A percentile compares a stretch with the other conserved stretches of the same genome.
phyloP scores from a whole-genome alignment of 345 rosid species.

The Arabis alpina region DNA sequence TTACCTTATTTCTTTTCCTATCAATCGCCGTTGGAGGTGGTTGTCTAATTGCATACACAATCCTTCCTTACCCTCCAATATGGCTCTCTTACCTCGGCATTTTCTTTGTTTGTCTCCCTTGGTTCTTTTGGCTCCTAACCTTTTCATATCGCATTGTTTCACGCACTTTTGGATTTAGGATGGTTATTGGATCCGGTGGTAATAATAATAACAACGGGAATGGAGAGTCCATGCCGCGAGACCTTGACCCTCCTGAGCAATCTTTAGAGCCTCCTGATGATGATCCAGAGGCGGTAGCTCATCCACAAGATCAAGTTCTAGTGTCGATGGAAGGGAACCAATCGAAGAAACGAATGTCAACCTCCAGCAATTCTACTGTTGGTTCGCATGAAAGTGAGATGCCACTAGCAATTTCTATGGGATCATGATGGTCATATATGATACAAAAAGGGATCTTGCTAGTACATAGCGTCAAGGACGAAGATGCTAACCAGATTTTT shows the following conservation, averaged over 20 bases:
- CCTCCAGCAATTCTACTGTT: slow-evolving; percentile 40
- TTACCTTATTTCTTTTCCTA: slow-evolving; percentile 51
- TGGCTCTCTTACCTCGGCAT: slow-evolving; percentile 71
- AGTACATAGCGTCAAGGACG: slow-evolving; percentile 25
- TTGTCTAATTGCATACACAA: slow-evolving; percentile 59
- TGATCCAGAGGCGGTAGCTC: slow-evolving; percentile 32
- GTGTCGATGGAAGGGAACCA: slow-evolving; percentile 38
- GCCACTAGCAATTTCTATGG: slow-evolving; percentile 51
- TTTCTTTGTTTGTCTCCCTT: slow-evolving; percentile 70
- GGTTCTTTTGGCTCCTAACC: slow-evolving; percentile 76
- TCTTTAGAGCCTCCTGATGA: slow-evolving; percentile 25
- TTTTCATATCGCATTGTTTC: slow-evolving; percentile 66
- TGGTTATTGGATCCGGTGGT: slow-evolving; percentile 46
- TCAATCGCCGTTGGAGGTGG: slow-evolving; percentile 61
- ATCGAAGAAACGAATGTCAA: slow-evolving; percentile 42
- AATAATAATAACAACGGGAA: not conserved
- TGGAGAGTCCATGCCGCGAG: slow-evolving; percentile 10
- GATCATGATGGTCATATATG: slow-evolving; percentile 33
- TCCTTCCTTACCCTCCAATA: slow-evolving; percentile 51
- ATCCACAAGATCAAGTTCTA: slow-evolving; percentile 35
- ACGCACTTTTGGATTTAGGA: slow-evolving; percentile 61
- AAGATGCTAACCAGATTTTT: slow-evolving; percentile 22
- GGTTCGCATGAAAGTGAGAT: slow-evolving; percentile 48
- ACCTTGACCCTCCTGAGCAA: slow-evolving; percentile 30
- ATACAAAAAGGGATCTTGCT: slow-evolving; percentile 8